Evolutionary conservation across 2,329 filamentous ascomycete species (phyloP), one percentile per base, ranked within the genome.

Genomic region (Rhynchosporium secalis): DNA sequence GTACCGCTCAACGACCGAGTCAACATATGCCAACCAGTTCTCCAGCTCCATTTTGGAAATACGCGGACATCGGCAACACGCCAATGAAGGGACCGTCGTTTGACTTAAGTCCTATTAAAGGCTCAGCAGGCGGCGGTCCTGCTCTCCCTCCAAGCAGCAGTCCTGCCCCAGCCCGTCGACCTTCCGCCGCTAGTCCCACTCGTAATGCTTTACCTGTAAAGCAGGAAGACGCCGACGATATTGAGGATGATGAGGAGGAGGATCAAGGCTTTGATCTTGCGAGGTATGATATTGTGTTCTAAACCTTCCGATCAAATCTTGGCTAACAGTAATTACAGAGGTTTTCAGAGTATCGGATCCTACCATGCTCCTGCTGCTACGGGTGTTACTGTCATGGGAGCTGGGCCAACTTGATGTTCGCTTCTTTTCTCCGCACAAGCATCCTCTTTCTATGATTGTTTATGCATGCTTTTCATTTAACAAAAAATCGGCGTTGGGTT

Each of bases 11-110:
- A 72, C 82, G 90, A 60, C 91, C 91, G 9, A 93, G 89, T 72
- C 89, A 92, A 71, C 91, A 92, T 74, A 92, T 94, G 84, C 90
- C 91, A 40, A 92, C 91, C 51, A 92, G 88, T 69, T 92, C 89
- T 38, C 91, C 91, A 0, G 91, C 91, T 0, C 90, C 91, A 0
- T 95, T 96, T 75, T 96, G 91, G 91, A 92, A 91, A 74, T 95
- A 90, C 75, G 87, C 89, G 46, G 89, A 92, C 67, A 83, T 91
- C 63, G 84, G 85, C 31, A 91, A 86, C 75, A 93, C 90, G 1
- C 90, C 90, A 1, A 78, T 90, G 58, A 72, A 66, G 62, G 69
- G 66, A 79, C 80, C 68, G 76, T 79, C 13, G 69, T 85, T 83
- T 61, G 85, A 88, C 64, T 73, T 82, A 46, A 88, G 85, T 69